Percentiles rank a stretch among this genome's conserved stretches.
phyloP scores from a whole-genome alignment of 2,329 filamentous ascomycete species.

The Phaeomoniella chlamydospora region DNA sequence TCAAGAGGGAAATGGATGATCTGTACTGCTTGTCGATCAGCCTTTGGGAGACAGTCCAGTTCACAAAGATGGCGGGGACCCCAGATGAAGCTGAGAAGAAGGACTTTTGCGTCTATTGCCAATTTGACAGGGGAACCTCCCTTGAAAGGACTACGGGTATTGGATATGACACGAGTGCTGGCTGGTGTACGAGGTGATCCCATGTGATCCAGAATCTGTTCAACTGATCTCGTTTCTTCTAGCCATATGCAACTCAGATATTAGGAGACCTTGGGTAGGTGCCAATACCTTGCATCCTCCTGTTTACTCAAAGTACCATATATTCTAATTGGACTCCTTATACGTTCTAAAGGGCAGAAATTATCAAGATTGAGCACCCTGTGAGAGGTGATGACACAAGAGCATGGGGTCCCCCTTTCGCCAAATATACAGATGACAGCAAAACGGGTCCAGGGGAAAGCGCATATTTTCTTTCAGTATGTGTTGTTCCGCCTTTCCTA shows the following conservation, averaged over 20 bases:
- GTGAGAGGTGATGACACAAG: constrained; percentile 82
- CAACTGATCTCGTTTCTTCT: constrained; percentile 6
- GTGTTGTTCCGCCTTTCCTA: too few relatives aligned
- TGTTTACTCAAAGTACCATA: too few relatives aligned
- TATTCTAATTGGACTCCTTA: constrained; percentile 4
- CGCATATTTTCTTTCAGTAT: constrained; percentile 82
- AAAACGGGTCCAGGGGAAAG: constrained; percentile 65
- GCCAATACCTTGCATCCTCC: constrained; percentile 11
- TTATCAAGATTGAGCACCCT: constrained; percentile 96
- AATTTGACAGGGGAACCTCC: constrained; percentile 26
- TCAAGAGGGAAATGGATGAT: too few relatives aligned
- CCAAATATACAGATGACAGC: constrained; percentile 50
- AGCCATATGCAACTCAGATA: constrained; percentile 98
- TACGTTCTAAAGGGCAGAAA: constrained; percentile 55
- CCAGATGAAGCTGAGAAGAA: not conserved
- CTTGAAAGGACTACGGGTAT: constrained; percentile 70
- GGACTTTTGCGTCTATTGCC: constrained; percentile 1
- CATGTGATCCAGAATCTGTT: constrained; percentile 4
- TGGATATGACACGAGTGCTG: constrained; percentile 93
- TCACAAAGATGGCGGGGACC: not conserved
- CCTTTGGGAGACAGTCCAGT: not conserved
- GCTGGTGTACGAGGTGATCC: constrained; percentile 60
- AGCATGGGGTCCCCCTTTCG: constrained; percentile 93
- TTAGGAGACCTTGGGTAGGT: constrained; percentile 84
- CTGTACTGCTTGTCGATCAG: not conserved